Evolutionary conservation across 2,329 filamentous ascomycete genomes (phyloP), one percentile per base, ranked within the genome.

Genomic region (Alternaria consortialis): DNA sequence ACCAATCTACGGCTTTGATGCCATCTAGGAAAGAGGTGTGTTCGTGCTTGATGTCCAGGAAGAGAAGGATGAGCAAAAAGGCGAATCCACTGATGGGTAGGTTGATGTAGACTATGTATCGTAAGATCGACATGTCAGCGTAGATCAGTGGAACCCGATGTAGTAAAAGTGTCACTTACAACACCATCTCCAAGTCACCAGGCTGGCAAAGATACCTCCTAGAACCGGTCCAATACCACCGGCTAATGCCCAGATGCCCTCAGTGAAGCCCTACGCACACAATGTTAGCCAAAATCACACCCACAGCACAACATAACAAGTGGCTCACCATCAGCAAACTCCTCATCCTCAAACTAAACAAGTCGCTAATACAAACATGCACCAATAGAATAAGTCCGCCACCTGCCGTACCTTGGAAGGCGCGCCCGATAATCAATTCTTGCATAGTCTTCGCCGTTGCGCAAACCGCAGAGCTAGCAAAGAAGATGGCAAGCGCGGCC

Each of bases 291-390:
- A 7, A 20, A 36, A 9, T 12, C 7, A 17, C 13, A 17, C 29
- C 7, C 27, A 20, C 17, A 11, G n/a, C 4, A 54, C 12, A 0
- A 17, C 15, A 1, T 3, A 23, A 34, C 15, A 27, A 50, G 46
- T 13, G 17, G n/a, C 46, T 50, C 32, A 50, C 46, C 54, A 87
- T 77, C 56, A 84, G 82, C 8, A 87, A 66, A 62, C 79, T 83
- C 17, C 83, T 75, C 37, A 80, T 73, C 66, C 84, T 79, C 77
- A 89, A 80, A 47, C 84, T 87, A 76, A 90, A 90, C 54, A 90
- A 70, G 76, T 90, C 88, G 17, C 84, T 84, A 54, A 91, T 88
- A 60, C 82, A 84, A 59, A 90, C 89, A 73, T 88, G 88, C 55
- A 87, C 85, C 57, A 90, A 73, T 40, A 86, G 81, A 53, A 90